Percentiles rank a stretch among this genome's conserved stretches.
Evolutionary conservation across 306 rosid genomes (phyloP).

Genomic region (Sicyos baderoa): DNA sequence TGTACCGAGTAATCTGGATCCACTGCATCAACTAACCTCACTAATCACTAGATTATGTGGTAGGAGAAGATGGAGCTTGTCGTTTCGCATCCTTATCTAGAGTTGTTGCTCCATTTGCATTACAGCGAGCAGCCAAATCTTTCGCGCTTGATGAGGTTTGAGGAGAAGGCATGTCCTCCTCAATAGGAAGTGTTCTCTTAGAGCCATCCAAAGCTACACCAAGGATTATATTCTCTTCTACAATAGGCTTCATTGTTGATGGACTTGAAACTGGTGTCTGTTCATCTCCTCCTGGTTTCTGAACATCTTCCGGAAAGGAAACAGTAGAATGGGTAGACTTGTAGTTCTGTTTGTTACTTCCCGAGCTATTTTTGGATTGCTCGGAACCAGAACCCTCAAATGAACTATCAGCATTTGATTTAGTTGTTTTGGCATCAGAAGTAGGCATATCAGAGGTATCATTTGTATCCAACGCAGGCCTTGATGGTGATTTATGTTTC

Average conservation of each 20-base stretch:
- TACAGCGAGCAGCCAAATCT: slow-evolving; percentile 48
- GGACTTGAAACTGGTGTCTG: slow-evolving; percentile 35
- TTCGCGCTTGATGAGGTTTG: slow-evolving; percentile 33
- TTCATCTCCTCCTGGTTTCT: slow-evolving; percentile 45
- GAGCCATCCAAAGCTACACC: slow-evolving; percentile 94
- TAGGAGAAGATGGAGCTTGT: slow-evolving; percentile 33
- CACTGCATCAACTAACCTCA: slow-evolving; percentile 13
- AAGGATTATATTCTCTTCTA: slow-evolving; percentile 80
- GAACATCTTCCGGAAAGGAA: slow-evolving; percentile 35
- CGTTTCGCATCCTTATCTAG: slow-evolving; percentile 42
- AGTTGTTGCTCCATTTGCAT: slow-evolving; percentile 45
- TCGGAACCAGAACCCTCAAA: slow-evolving; percentile 19
- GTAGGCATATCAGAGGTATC: slow-evolving; percentile 27
- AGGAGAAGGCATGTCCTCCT: slow-evolving; percentile 39
- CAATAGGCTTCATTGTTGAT: slow-evolving; percentile 34
- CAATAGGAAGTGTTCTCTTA: slow-evolving; percentile 88
- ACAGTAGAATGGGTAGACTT: slow-evolving; percentile 23
- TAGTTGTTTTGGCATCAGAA: slow-evolving; percentile 26
- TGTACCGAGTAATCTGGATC: neutral
- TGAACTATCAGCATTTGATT: slow-evolving; percentile 22
- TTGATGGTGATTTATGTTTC: slow-evolving; percentile 30
- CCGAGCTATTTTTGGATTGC: slow-evolving; percentile 32
- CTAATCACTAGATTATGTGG: slow-evolving; percentile 22
- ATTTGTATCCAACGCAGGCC: slow-evolving; percentile 21
- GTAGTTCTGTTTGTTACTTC: slow-evolving; percentile 27